phyloP scores from a whole-genome alignment of 331 rosid genomes.

The Malus hybrid region DNA sequence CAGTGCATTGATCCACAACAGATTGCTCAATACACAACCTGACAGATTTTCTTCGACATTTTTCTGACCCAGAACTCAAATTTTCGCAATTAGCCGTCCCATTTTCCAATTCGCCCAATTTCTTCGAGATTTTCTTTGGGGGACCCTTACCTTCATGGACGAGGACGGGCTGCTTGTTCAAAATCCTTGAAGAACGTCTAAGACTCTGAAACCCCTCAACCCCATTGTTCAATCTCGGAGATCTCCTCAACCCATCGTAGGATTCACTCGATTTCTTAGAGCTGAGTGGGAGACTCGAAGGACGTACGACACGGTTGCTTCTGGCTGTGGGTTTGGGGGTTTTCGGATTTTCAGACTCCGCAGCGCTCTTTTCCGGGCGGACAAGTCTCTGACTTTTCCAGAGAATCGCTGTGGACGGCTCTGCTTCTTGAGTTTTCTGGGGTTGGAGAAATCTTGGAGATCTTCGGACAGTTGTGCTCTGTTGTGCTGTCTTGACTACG shows the following conservation, averaged over 20 bases:
- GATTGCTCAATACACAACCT: constrained; percentile 3
- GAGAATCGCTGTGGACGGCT: not conserved
- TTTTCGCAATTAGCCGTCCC: not conserved
- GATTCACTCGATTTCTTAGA: constrained; percentile 1
- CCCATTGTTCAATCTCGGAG: constrained; percentile 22
- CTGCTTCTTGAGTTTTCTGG: not conserved
- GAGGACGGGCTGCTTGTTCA: not conserved
- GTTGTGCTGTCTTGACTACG: not conserved
- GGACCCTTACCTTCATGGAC: not conserved
- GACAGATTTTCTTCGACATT: not conserved
- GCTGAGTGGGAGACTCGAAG: not conserved
- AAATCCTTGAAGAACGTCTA: constrained; percentile 41
- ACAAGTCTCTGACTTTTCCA: constrained; percentile 17
- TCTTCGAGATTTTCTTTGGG: not conserved
- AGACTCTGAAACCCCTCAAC: constrained; percentile 13
- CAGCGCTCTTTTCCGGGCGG: not conserved
- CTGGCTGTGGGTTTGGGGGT: constrained; percentile 8
- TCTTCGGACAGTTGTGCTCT: constrained; percentile 3
- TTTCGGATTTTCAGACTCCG: not conserved
- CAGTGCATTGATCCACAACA: not conserved
- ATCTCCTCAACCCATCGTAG: constrained; percentile 14
- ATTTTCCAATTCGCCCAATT: not conserved
- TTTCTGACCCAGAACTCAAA: constrained; percentile 7
- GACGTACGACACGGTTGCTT: not conserved
- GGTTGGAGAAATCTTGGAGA: constrained; percentile 23